Evolutionary conservation across 2,329 filamentous ascomycete genomes (phyloP).

Genomic region (Bipolaris sorokiniana): DNA sequence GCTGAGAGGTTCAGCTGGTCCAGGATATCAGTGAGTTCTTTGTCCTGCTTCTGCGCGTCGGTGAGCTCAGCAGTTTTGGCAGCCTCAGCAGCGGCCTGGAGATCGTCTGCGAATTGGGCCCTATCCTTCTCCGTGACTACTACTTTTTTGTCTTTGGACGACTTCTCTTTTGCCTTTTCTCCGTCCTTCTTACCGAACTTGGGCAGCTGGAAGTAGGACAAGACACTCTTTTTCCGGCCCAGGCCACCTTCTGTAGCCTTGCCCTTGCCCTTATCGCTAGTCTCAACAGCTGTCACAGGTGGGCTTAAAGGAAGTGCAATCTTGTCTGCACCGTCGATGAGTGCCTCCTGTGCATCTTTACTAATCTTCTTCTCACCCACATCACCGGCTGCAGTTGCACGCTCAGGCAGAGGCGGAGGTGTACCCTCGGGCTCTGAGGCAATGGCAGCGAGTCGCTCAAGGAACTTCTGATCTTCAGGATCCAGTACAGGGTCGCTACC

Average conservation of each 20-base stretch:
- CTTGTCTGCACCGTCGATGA: conserved; percentile 55
- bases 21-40: conserved; percentile 79
- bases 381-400: conserved; percentile 41
- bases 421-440: conserved; percentile 49
- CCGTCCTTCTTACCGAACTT: conserved; percentile 44
- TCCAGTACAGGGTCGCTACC: conserved; percentile 57
- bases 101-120: conserved; percentile 42
- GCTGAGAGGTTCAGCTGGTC: conserved; percentile 84
- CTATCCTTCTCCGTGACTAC: conserved; percentile 47
- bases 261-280: conserved; percentile 32
- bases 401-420: conserved; percentile 51
- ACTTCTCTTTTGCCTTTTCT: conserved; percentile 41
- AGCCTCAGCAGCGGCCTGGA: conserved; percentile 42
- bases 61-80: conserved; percentile 44
- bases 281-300: conserved; percentile 39
- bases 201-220: conserved; percentile 43
- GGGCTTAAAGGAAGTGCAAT: conserved; percentile 60
- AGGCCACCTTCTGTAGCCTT: conserved; percentile 38
- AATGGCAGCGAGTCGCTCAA: conserved; percentile 58
- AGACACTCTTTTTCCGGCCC: conserved; percentile 49
- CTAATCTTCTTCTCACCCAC: conserved; percentile 44
- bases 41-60: conserved; percentile 62
- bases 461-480: conserved; percentile 66
- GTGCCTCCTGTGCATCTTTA: conserved; percentile 55
- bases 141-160: conserved; percentile 34